A percentile compares a stretch with the other conserved stretches of the same genome.
Evolutionary conservation across 176 grass and related monocot genomes (phyloP).

Genomic region (Rhynchospora breviuscula): DNA sequence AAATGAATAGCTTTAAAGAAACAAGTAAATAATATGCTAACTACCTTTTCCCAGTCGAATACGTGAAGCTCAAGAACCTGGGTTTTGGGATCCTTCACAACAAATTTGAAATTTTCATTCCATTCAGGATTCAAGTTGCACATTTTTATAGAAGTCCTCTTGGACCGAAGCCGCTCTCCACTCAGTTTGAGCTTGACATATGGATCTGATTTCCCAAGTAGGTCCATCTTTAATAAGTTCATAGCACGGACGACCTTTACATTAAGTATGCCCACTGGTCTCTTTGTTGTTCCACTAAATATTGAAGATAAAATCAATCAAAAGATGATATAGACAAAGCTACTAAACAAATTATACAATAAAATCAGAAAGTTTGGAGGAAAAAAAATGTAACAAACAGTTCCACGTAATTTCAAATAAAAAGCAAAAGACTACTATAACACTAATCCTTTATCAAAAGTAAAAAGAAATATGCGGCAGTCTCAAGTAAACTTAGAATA

Average conservation of each 20-base stretch:
- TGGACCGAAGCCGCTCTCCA: slow-evolving; percentile 65
- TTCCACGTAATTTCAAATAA: background rate
- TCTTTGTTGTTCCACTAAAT: slow-evolving; percentile 76
- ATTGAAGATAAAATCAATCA: slow-evolving; percentile 9
- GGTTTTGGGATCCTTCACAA: slow-evolving; percentile 86
- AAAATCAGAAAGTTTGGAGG: background rate
- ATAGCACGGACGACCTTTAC: slow-evolving; percentile 74
- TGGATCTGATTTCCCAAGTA: slow-evolving; percentile 96
- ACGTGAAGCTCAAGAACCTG: slow-evolving; percentile 92
- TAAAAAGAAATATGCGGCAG: no score
- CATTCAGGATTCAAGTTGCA: slow-evolving; percentile 86
- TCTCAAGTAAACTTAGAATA: background rate
- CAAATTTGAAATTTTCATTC: slow-evolving; percentile 89
- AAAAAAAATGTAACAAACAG: background rate
- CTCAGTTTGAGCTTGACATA: slow-evolving; percentile 89
- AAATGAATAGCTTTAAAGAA: slow-evolving; percentile 14
- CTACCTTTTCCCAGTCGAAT: slow-evolving; percentile 99
- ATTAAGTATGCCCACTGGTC: slow-evolving; percentile 75
- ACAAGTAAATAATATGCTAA: background rate
- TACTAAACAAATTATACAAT: slow-evolving; percentile 4
- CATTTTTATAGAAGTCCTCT: slow-evolving; percentile 95
- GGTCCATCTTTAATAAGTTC: slow-evolving; percentile 95
- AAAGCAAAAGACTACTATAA: no score
- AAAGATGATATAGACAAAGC: background rate
- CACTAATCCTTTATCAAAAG: background rate